phyloP scores from a whole-genome alignment of 1,284 basidiomycete genomes.

The Polyporus tsugae region DNA sequence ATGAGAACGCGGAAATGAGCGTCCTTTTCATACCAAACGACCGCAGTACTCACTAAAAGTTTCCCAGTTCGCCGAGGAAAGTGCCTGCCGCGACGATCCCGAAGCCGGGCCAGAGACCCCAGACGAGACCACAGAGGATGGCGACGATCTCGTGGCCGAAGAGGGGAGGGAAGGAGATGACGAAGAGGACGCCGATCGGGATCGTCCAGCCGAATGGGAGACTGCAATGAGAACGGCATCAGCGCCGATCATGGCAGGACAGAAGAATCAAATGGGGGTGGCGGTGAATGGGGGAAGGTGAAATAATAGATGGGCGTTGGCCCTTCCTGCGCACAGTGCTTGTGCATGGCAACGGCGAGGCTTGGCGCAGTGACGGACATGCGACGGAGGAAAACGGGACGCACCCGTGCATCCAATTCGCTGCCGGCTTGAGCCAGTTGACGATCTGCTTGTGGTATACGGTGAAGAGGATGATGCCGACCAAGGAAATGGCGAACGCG shows the following conservation, averaged over 20 bases:
- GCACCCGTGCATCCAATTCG: slow-evolving; percentile 58
- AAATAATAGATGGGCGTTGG: neutral
- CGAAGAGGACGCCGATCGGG: slow-evolving; percentile 81
- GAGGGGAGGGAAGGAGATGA: slow-evolving; percentile 81
- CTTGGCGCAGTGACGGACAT: neutral
- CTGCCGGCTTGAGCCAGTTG: slow-evolving; percentile 61
- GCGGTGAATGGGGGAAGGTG: too few relatives aligned
- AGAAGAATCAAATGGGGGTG: neutral
- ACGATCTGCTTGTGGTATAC: slow-evolving; percentile 67
- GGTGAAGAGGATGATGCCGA: slow-evolving; percentile 60
- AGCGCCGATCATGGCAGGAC: neutral
- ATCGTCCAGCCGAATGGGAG: slow-evolving; percentile 76
- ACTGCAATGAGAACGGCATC: slow-evolving; percentile 28
- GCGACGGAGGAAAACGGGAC: slow-evolving; percentile 26
- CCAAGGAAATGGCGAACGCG: slow-evolving; percentile 39
- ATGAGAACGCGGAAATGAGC: slow-evolving; percentile 1
- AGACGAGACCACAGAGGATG: slow-evolving; percentile 80
- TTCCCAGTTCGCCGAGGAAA: slow-evolving; percentile 73
- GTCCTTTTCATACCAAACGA: neutral
- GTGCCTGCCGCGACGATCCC: slow-evolving; percentile 74
- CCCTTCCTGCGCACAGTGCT: neutral
- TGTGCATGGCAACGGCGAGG: neutral
- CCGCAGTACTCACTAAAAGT: slow-evolving; percentile 64
- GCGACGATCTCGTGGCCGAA: slow-evolving; percentile 84
- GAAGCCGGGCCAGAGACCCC: slow-evolving; percentile 75